Percentiles rank a stretch among this genome's conserved stretches.
phyloP scores from a whole-genome alignment of 345 rosid species.

The Camelina neglecta region DNA sequence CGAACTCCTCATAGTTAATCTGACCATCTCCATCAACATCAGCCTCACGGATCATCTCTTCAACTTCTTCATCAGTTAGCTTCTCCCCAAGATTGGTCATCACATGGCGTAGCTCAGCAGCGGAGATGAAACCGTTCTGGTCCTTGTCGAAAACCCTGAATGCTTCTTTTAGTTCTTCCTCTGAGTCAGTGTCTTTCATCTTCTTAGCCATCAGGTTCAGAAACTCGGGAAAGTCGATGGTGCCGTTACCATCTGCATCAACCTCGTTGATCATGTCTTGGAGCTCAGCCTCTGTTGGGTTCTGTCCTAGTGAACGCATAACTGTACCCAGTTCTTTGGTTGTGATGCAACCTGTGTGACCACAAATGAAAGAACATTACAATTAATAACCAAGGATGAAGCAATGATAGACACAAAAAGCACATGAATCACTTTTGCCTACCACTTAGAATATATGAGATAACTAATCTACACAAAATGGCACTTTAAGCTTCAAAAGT shows the following conservation, averaged over 20 bases:
- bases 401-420: background rate
- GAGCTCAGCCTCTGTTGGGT: constrained; percentile 60
- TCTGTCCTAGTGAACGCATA: constrained; percentile 63
- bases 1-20: constrained; percentile 50
- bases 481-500: background rate
- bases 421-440: background rate
- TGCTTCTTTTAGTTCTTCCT: too few species aligned
- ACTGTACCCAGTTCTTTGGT: constrained; percentile 60
- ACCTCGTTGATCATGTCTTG: constrained; percentile 62
- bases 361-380: background rate
- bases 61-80: constrained; percentile 55
- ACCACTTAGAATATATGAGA: background rate
- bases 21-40: constrained; percentile 62
- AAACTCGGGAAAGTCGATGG: constrained; percentile 50
- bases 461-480: constrained; percentile 3
- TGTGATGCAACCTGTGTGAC: constrained; percentile 51
- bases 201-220: too few species aligned
- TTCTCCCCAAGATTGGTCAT: constrained; percentile 62
- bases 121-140: too few species aligned
- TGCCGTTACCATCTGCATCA: constrained; percentile 62
- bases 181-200: too few species aligned
- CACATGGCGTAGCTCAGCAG: constrained; percentile 55
- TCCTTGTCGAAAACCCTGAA: too few species aligned
- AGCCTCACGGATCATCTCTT: constrained; percentile 58
- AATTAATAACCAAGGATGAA: background rate